Base-by-base conservation (phyloP, 345 rosid genomes). In the Raphanus sativus region DNA sequence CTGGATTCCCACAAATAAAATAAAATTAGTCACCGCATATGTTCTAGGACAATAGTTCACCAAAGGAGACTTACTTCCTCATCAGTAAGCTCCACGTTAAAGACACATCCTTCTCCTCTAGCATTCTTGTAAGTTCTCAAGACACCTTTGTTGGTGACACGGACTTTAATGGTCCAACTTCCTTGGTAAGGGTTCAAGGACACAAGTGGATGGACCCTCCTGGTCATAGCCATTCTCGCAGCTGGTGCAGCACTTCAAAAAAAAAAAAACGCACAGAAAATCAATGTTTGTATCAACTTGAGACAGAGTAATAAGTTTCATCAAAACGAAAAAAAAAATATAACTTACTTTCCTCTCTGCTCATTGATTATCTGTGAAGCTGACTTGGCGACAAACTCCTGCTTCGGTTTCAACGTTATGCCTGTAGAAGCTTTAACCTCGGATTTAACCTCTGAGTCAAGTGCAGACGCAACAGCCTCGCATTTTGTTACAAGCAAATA, bases 141-240 rank as follows among this genome's bases (percentile, higher is more conserved):
- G 75, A 58, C 81, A 45, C 91, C 99, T 86, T 92, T 95, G 86
- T 81, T 91, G 3, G 99, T 95, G 10, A 95, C 94, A 16, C 93
- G 80, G 12, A 92, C 99, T 82, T 92, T 92, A 62, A 95, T 95
- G 3, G 93, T 95, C 99, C 98, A 95, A 61, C 80, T 95, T 8
- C 97, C 98, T 83, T 95, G 98, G 77, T 95, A 95, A 68, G 99
- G 99, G 75, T 92, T 95, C 86, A 92, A 83, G 0, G 99, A 95
- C 61, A 89, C 91, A 65, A 95, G 97, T 12, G 98, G 97, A 64
- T 89, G 96, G 10, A 92, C 98, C 73, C 99, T 91, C 38, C 96
- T 83, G 3, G 98, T 91, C 94, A 95, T 92, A 55, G 97, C 85
- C 91, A 92, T 84, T 67, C 96, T 83, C 0, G 93, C 91, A 70